Evolutionary conservation across 1,284 basidiomycete species (phyloP), one percentile per base, ranked within the genome.

Genomic region (Ustilago hordei): DNA sequence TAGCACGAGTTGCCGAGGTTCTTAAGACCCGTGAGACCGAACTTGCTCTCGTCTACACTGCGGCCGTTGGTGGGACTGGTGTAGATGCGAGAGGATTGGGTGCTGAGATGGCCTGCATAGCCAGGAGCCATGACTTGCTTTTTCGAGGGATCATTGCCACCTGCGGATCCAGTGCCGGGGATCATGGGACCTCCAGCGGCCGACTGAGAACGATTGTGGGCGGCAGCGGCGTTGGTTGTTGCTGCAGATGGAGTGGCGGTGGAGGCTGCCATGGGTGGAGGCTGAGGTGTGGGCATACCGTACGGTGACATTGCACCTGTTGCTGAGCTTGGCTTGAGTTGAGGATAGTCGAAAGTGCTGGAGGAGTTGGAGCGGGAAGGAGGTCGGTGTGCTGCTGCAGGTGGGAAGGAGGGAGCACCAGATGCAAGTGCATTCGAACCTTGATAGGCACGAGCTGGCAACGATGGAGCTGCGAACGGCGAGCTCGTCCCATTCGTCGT

Each of bases 1-100:
- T 86, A 86, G 69, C 85, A 86, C 38, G 83, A 83, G 48, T 86
- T 86, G 55, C 84, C 85, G 31, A 86, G 76, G 53, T 86, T 86
- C 75, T 81, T 81, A 38, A 86, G 66, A 0, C 85, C 85, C 1
- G 84, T 82, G 15, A 86, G 60, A 12, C 84, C 84, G 56, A 85
- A 77, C 55, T 81, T 78, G 60, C 80, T 73, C 64, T 80, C 75
- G 45, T 81, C 76, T 17, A 62, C 65, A 35, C 47, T 58, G 17
- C 75, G 63, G 1, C 67, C 72, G 35, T 65, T 67, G 56, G 62
- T 73, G 0, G 69, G 63, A 23, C 56, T 63, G 28, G 67, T 34
- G 55, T 78, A 78, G 57, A 78, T 64, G 11, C 75, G 64, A 23
- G 70, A 78, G 1, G 67, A 17, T 38, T 72, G 69, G 0, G 72